Evolutionary conservation across 2,329 filamentous ascomycete genomes (phyloP), one percentile per base, ranked within the genome.

Genomic region (Neopestalotiopsis sp.): DNA sequence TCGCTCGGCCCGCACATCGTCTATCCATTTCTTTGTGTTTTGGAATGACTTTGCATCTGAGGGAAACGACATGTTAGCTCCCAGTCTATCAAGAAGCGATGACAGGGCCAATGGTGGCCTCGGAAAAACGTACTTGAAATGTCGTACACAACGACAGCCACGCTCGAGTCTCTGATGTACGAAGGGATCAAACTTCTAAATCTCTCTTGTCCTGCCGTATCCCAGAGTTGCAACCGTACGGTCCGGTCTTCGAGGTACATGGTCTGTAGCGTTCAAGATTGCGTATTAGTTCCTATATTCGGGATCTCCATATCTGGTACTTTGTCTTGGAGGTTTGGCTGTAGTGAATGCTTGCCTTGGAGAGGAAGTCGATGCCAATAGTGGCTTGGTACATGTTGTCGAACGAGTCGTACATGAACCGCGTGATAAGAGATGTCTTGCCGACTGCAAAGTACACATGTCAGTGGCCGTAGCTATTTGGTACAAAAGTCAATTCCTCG

Each of bases 371-470:
- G 85, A 99, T 99, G 78, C 96, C 96, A 79, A 99, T 98, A 52
- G 96, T 99, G 69, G 96, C 96, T 84, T 99, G 96, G 85, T 99
- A 99, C 88, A 95, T 98, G 84, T 97, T 98, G 87, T 99, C 96
- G 86, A 99, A 99, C 62, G 96, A 98, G 84, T 99, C 96, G 88
- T 99, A 99, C 96, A 99, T 99, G 87, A 99, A 99, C 73, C 96
- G 92, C 74, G 96, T 99, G 81, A 99, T 99, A 76, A 99, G 85
- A 71, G 96, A 99, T 40, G 96, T 99, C 86, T 99, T 99, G 80
- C 96, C 96, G 77, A 99, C 96, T 98, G 81, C 61, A 32, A 57
- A n/a, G 59, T 63, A 69, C 68, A 63, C 67, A 56, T 56, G 65
- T 66, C 56, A 68, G 58, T 56, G 12, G 28, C 56, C 12, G 38